A percentile compares a stretch with the other conserved stretches of the same genome.
phyloP scores from a whole-genome alignment of 352 stramenopile species.

The Thalassiosira hispida region DNA sequence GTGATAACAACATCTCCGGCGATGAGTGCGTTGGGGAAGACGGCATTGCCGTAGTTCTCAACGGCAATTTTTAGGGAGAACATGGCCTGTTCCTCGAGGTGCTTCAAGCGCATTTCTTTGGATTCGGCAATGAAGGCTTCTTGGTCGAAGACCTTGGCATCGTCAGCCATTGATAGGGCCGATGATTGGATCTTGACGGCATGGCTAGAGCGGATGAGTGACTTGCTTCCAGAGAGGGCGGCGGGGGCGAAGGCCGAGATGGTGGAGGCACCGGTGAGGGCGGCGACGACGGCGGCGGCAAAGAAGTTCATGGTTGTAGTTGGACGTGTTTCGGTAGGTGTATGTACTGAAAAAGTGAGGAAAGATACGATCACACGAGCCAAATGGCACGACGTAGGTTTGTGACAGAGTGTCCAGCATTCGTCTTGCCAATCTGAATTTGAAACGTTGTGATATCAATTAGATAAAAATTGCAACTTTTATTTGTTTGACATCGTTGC shows the following conservation, averaged over 20 bases:
- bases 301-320: constrained; percentile 45
- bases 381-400: too few relatives aligned
- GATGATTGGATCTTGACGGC: neutral
- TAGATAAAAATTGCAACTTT: too few relatives aligned
- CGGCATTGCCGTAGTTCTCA: constrained; percentile 83
- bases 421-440: too few relatives aligned
- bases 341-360: constrained; percentile 11
- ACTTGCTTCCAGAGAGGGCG: neutral
- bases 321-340: neutral
- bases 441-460: too few relatives aligned
- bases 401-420: too few relatives aligned
- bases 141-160: constrained; percentile 72
- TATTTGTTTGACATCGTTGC: too few relatives aligned
- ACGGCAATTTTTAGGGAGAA: constrained; percentile 83
- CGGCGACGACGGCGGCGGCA: constrained; percentile 20
- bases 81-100: constrained; percentile 86
- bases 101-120: constrained; percentile 84
- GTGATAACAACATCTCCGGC: constrained; percentile 86
- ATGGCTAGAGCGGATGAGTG: neutral
- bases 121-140: constrained; percentile 81
- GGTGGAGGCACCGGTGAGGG: constrained; percentile 20
- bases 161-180: constrained; percentile 26
- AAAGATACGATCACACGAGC: neutral
- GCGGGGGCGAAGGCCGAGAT: constrained; percentile 38
- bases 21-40: constrained; percentile 87